Base-by-base conservation (phyloP, 2,329 filamentous ascomycete genomes). In the Dactylonectria macrodidyma region DNA sequence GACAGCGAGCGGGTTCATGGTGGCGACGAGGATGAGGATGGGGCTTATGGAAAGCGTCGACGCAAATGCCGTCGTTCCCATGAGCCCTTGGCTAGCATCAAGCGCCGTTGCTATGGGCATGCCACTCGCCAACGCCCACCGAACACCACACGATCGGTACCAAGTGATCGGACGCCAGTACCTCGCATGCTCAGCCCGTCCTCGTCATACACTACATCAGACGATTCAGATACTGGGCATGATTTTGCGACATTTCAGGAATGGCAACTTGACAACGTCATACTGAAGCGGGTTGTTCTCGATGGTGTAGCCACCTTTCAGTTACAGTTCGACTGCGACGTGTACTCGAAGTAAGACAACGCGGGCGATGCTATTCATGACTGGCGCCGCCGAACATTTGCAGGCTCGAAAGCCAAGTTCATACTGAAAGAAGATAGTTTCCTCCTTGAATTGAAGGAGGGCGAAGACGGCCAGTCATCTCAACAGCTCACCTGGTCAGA, bases 321-420 rank as follows among this genome's bases (percentile, higher is more conserved):
- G 52, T 56, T 41, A 14, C 52, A 56, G 33, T 56, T 56, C 16
- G 36, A 41, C 36, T 41, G 33, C 34, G 38, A 33, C 24, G 16
- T 19, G 36, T 41, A n/a, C 38, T 38, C 36, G n/a, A 56, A 41
- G 52, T 34, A 41, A 44, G 26, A 30, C 7, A 30, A 30, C 7
- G 26, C 26, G 7, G 26, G 3, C 7, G 26, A 46, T 47, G 55
- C 55, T 19, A 19, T 47, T 47, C 44, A 47, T 47, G 44, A 47
- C 44, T 19, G 44, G 44, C 44, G 44, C 44, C 44, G 5, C 44
- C n/a, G 44, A 47, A 19, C 44, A 47, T 47, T 47, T 47, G 44
- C 44, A 47, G 44, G 44, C 10, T 47, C 44, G 44, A 47, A 47
- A 47, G 44, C 44, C 44, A 47, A 47, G 44, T 47, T 47, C 44